Evolutionary conservation across 2,329 filamentous ascomycete species (phyloP), one percentile per base, ranked within the genome.

Genomic region (Aspergillus texensis): DNA sequence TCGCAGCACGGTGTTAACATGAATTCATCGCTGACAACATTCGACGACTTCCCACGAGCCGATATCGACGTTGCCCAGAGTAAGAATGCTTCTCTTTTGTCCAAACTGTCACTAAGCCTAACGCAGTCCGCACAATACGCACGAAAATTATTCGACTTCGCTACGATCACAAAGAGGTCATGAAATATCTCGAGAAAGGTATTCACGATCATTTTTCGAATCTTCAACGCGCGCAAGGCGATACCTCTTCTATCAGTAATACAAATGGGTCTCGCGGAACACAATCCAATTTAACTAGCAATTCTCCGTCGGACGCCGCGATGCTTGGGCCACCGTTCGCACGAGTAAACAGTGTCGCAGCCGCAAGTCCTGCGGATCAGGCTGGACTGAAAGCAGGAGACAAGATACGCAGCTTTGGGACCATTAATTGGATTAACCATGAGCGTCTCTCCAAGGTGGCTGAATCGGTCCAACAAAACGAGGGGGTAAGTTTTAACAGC

Each of bases 1-100:
- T n/a, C 8, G 28, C 21, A 97, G 94, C 94, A 98, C 82, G 89
- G 91, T 52, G 94, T 97, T 59, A 89, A 91, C 72, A 99, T 99
- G 95, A 89, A 90, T 72, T 97, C 95, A 9, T 85, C 88, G 62
- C 86, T 99, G 45, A 88, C 93, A 28, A 97, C 94, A 16, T 87
- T 89, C 65, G 95, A 98, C 79, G 95, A 95, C 55, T 99, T 92
- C 76, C 95, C 95, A 36, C 88, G 95, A 75, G 90, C 92, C 71
- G 95, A 99, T 78, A 89, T 99, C 67, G 95, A 99, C 77, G 91
- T 99, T 66, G 91, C 95, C 30, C 94, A 97, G 80, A 95, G 93
- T 95, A 88, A 68, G 84, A 57, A 46, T n/a, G 19, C 34, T 12
- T 43, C 19, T 58, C 32, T 9, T 53, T 19, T 12, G 24, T 30